A percentile compares a stretch with the other conserved stretches of the same genome.
Evolutionary conservation across 768 basidiomycete species (phyloP).

Genomic region (Boletales sp.): DNA sequence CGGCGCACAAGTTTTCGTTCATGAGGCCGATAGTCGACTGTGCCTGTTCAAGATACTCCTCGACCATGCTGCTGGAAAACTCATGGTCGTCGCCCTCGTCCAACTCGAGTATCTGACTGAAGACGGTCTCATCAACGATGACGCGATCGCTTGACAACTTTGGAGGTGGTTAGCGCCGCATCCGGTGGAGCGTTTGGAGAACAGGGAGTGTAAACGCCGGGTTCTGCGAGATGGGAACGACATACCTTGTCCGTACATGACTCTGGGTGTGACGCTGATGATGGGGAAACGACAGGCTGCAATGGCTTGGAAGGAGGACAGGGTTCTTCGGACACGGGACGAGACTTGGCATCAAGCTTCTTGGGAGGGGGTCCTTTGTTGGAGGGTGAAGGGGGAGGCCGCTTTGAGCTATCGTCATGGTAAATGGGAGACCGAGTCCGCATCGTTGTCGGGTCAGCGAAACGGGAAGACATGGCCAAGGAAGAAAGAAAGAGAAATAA

Average conservation of each 20-base stretch:
- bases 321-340: conserved; percentile 28
- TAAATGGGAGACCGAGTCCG: conserved; percentile 29
- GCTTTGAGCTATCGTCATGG: conserved; percentile 26
- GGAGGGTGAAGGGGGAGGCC: conserved; percentile 32
- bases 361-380: conserved; percentile 28
- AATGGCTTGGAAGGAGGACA: conserved; percentile 6
- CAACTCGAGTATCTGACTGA: conserved; percentile 86
- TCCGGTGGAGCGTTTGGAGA: not conserved
- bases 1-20: conserved; percentile 73
- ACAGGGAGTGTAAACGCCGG: too few species aligned
- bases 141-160: conserved; percentile 18
- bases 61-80: conserved; percentile 77
- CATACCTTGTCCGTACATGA: conserved; percentile 30
- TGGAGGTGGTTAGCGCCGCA: conserved; percentile 7
- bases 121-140: conserved; percentile 75
- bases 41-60: conserved; percentile 81
- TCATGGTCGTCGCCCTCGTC: conserved; percentile 78
- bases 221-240: not conserved
- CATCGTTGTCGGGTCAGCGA: conserved; percentile 25
- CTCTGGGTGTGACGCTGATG: conserved; percentile 15
- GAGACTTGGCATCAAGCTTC: conserved; percentile 31
- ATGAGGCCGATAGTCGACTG: conserved; percentile 72
- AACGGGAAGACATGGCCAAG: conserved; percentile 25
- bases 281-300: not conserved
- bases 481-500: conserved; percentile 2